phyloP scores from a whole-genome alignment of 2,329 filamentous ascomycete genomes.

The Ophiostoma ips region DNA sequence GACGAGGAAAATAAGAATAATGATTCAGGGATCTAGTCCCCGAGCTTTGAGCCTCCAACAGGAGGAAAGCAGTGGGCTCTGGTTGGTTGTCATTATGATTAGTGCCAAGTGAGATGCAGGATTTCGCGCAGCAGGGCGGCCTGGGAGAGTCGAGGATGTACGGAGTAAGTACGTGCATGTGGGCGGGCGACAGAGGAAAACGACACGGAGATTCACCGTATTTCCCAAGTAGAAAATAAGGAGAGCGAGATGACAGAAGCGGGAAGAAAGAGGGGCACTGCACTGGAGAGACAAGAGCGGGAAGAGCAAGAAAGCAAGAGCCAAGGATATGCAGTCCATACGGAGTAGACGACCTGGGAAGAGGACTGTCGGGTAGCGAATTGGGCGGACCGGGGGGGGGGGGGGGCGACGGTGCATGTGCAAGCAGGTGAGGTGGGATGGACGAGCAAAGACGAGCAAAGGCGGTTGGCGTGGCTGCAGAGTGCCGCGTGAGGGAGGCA shows the following conservation, averaged over 20 bases:
- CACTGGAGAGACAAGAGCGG: conserved; percentile 4
- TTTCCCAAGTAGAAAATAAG: conserved; percentile 1
- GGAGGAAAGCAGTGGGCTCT: conserved; percentile 27
- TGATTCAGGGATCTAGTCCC: conserved; percentile 28
- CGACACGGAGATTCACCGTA: neutral
- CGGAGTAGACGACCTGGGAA: neutral
- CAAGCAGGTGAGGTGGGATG: neutral
- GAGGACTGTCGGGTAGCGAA: conserved; percentile 4
- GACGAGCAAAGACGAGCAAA: conserved; percentile 1
- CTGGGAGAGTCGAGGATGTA: conserved; percentile 1
- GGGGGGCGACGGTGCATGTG: neutral
- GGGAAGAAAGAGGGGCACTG: conserved; percentile 6
- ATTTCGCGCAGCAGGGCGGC: conserved; percentile 12
- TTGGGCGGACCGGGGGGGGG: conserved; percentile 2
- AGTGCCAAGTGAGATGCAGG: conserved; percentile 17
- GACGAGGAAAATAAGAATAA: neutral
- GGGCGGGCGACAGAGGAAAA: neutral
- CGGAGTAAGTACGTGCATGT: neutral
- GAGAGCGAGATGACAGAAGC: conserved; percentile 1
- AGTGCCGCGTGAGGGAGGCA: neutral
- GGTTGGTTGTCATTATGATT: conserved; percentile 32
- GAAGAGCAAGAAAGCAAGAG: conserved; percentile 2
- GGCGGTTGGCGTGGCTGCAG: conserved; percentile 3
- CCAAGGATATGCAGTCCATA: neutral
- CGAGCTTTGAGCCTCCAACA: conserved; percentile 31